Evolutionary conservation across 495 filamentous ascomycete species (phyloP).

Genomic region (Usnea hakonensis): DNA sequence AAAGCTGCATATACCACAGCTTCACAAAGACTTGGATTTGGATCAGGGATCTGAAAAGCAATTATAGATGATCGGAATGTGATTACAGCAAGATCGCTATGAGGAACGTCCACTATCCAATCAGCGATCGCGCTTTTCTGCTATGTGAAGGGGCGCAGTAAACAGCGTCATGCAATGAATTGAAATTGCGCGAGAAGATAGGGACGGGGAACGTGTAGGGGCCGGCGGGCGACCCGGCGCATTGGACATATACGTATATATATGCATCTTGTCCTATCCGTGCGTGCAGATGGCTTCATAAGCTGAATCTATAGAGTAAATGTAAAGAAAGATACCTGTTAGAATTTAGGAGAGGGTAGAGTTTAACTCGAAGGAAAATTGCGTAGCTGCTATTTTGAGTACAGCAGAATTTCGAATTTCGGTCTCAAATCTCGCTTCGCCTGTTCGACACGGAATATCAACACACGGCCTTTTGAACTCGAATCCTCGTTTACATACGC

Average conservation of each 20-base stretch:
- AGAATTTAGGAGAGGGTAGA: background rate
- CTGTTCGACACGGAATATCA: conserved; percentile 7
- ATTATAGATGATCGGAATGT: background rate
- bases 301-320: background rate
- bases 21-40: background rate
- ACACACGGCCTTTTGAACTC: background rate
- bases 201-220: background rate
- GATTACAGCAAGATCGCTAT: background rate
- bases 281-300: background rate
- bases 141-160: background rate
- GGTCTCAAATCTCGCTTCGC: background rate
- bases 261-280: background rate
- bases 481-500: background rate
- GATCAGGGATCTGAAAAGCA: background rate
- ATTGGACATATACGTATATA: background rate
- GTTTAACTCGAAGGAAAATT: background rate
- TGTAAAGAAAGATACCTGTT: background rate
- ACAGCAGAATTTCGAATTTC: background rate
- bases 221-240: background rate
- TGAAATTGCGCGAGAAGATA: background rate
- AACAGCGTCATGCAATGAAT: background rate
- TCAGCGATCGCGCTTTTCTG: background rate
- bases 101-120: background rate
- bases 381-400: no score
- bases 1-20: background rate